Conservation (phyloP, 2,329 filamentous ascomycete species). For the Ceratocystis cacaofunesta region DNA sequence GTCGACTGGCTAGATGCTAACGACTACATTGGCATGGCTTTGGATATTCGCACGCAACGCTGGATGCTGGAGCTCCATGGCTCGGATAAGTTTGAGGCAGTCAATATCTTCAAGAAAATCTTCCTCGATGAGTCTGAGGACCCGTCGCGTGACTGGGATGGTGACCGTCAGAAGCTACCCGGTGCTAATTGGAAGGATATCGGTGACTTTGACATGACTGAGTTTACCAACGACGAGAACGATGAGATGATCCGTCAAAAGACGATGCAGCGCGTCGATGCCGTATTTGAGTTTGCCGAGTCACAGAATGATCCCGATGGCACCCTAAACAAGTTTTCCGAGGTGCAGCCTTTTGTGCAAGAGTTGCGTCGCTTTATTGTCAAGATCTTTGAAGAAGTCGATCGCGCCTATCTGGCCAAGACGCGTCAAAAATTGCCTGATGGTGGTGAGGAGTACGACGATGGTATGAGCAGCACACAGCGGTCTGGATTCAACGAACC, state of each 20-base stretch:
- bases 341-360: slow-evolving; percentile 14
- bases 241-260: slow-evolving; percentile 10
- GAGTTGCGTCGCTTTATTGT: slow-evolving; percentile 15
- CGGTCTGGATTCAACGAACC: slow-evolving; percentile 13
- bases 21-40: slow-evolving; percentile 20
- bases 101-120: slow-evolving; percentile 23
- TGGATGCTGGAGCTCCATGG: slow-evolving; percentile 22
- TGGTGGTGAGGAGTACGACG: slow-evolving; percentile 11
- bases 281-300: slow-evolving; percentile 13
- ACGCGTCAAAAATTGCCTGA: slow-evolving; percentile 16
- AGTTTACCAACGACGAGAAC: slow-evolving; percentile 13
- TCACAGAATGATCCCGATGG: slow-evolving; percentile 9
- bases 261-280: slow-evolving; percentile 9
- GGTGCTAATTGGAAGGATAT: slow-evolving; percentile 15
- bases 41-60: slow-evolving; percentile 27
- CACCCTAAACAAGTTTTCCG: slow-evolving; percentile 12
- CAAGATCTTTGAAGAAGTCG: slow-evolving; percentile 17
- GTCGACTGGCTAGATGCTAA: slow-evolving; percentile 18
- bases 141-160: slow-evolving; percentile 20
- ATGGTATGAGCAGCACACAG: not conserved
- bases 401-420: slow-evolving; percentile 16
- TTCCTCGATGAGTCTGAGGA: slow-evolving; percentile 21
- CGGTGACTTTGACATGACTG: slow-evolving; percentile 14
- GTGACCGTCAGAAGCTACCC: slow-evolving; percentile 16
- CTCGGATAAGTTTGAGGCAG: slow-evolving; percentile 17